Percentiles rank a stretch among this genome's conserved stretches.
Evolutionary conservation across 208 protist species (phyloP).

Genomic region (Acanthamoeba sp.): DNA sequence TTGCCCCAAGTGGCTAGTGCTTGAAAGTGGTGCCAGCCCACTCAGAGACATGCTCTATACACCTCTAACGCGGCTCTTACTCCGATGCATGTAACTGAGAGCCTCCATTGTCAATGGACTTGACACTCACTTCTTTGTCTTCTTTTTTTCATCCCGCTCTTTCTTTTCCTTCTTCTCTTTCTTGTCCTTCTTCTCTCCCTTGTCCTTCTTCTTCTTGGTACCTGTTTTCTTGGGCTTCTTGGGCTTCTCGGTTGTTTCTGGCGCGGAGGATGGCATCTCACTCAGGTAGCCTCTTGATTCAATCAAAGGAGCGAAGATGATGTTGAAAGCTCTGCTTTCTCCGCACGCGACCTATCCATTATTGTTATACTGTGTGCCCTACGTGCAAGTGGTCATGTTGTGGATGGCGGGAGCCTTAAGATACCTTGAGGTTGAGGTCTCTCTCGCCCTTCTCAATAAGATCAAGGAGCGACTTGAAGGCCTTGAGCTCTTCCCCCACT

Average conservation of each 20-base stretch:
- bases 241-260: neutral
- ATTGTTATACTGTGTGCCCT: no score
- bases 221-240: conserved; percentile 15
- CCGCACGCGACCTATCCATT: conserved; percentile 12
- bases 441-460: neutral
- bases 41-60: no score
- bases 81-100: no score
- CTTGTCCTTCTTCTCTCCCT: neutral
- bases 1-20: no score
- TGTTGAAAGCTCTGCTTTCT: conserved; percentile 25
- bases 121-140: conserved; percentile 7
- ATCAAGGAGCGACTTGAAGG: conserved; percentile 19
- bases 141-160: neutral
- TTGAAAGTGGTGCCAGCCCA: no score
- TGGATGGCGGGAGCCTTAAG: no score
- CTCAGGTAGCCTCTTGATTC: conserved; percentile 32
- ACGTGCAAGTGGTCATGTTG: no score
- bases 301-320: conserved; percentile 7
- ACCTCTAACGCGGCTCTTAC: no score
- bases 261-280: neutral
- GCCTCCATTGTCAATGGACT: no score
- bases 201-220: conserved; percentile 33
- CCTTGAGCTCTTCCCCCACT: conserved; percentile 2
- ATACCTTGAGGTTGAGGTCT: conserved; percentile 41
- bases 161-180: neutral